Base-by-base conservation (phyloP, 2,329 filamentous ascomycete species). In the Aspergillus texensis region DNA sequence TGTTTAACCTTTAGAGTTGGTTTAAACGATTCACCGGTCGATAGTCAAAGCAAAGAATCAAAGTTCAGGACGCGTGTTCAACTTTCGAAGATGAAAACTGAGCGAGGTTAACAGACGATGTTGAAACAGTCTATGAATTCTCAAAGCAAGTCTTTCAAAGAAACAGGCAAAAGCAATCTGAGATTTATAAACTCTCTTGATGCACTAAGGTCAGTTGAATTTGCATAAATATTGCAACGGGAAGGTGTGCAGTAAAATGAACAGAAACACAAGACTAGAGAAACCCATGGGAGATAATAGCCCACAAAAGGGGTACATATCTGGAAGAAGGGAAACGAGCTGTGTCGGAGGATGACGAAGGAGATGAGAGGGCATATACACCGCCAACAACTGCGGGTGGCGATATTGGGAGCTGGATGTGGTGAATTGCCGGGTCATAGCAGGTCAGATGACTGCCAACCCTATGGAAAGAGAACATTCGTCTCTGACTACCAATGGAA, bases 371-470 rank as follows among this genome's bases (percentile, higher is more conserved):
- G 30, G 21, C 3, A 41, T 55, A 55, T 55, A 55, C 52, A 41
- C 52, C 52, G 52, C 52, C 52, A 55, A 19, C 32, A 36, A 36
- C 34, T 24, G 52, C 19, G 6, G n/a, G 52, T 39, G 52, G 52
- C 52, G 21, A 55, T 26, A 39, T 55, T 24, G 34, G n/a, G 11
- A 26, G 32, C 19, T 39, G 28, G 16, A 24, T 19, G 30, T 19
- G 36, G 52, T 55, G 52, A 55, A 55, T 55, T 39, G 52, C 16
- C 39, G 39, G 16, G 16, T 21, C 36, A 39, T 55, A 55, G 52
- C 24, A n/a, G 41, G 52, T 55, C 52, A 55, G 52, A 55, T 55
- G 52, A 55, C 52, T 39, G 39, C 19, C 19, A 41, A 41, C 39
- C 24, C n/a, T 8, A 36, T 32, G 52, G 16, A 24, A 36, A 36